phyloP scores from a whole-genome alignment of 2,329 filamentous ascomycete species.

The Colletotrichum navitas region DNA sequence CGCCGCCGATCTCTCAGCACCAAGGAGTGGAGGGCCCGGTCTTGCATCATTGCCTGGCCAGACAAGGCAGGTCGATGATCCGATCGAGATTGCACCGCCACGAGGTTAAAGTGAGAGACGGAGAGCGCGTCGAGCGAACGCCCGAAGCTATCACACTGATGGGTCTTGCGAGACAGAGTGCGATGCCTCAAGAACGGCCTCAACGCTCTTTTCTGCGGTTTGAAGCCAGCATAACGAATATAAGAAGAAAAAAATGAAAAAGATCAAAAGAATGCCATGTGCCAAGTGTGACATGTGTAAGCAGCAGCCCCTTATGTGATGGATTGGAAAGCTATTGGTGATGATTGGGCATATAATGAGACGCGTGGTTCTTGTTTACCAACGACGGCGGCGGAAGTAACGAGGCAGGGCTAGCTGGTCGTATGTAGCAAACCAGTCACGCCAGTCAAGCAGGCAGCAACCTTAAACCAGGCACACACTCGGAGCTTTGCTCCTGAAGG shows the following conservation, averaged over 20 bases:
- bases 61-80: conserved; percentile 31
- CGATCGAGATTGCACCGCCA: conserved; percentile 62
- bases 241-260: conserved; percentile 35
- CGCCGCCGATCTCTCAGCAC: conserved; percentile 74
- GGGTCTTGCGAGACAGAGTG: conserved; percentile 43
- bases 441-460: conserved; percentile 31
- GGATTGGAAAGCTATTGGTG: background rate
- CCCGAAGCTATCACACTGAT: conserved; percentile 52
- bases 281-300: conserved; percentile 28
- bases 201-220: conserved; percentile 36
- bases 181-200: conserved; percentile 32
- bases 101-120: conserved; percentile 80
- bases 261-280: conserved; percentile 26
- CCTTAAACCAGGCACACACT: conserved; percentile 32
- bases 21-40: conserved; percentile 71
- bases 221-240: conserved; percentile 34
- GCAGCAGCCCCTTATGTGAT: conserved; percentile 19
- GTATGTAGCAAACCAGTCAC: conserved; percentile 5
- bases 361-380: conserved; percentile 26
- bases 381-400: conserved; percentile 14
- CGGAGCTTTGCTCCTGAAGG: conserved; percentile 37
- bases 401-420: conserved; percentile 4
- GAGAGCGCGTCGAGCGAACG: conserved; percentile 74
- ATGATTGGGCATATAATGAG: conserved; percentile 12
- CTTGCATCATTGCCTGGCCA: conserved; percentile 42